A percentile compares a stretch with the other conserved stretches of the same genome.
Conservation (phyloP, 495 filamentous ascomycete species). For the Penicillium parvum region DNA sequence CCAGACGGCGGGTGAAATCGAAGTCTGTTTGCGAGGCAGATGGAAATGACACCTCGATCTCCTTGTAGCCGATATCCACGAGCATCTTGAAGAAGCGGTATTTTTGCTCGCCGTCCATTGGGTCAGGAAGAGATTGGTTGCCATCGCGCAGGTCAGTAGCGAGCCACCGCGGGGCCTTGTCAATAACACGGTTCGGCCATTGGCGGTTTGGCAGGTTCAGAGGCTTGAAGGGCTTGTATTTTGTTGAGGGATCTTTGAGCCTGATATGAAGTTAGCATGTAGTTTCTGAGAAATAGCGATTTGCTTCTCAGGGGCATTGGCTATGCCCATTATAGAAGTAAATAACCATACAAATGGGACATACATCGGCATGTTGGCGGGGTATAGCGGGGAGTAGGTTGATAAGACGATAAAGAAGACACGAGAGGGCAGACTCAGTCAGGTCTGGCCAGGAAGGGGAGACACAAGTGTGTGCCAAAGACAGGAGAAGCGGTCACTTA, state of each 20-base stretch:
- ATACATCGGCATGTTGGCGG: slow-evolving; percentile 41
- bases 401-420: slow-evolving; percentile 17
- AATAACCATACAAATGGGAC: slow-evolving; percentile 8
- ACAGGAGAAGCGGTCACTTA: slow-evolving; percentile 3
- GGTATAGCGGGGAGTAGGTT: slow-evolving; percentile 25
- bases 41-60: slow-evolving; percentile 96
- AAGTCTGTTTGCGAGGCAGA: slow-evolving; percentile 92
- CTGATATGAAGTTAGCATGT: slow-evolving; percentile 42
- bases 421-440: slow-evolving; percentile 3
- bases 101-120: slow-evolving; percentile 95
- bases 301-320: no score
- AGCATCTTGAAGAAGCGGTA: slow-evolving; percentile 94
- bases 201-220: slow-evolving; percentile 77
- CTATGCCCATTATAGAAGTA: no score
- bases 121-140: slow-evolving; percentile 83
- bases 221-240: slow-evolving; percentile 79
- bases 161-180: slow-evolving; percentile 80
- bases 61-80: slow-evolving; percentile 90
- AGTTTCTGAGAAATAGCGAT: no score
- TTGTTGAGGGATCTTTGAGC: slow-evolving; percentile 91
- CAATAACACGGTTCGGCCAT: slow-evolving; percentile 79
- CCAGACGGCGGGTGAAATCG: slow-evolving; percentile 85
- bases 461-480: neutral
- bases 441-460: neutral
- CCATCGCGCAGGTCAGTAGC: slow-evolving; percentile 83